Base-by-base conservation (phyloP, 148 eudicot species). In the Polygonum maritimum region DNA sequence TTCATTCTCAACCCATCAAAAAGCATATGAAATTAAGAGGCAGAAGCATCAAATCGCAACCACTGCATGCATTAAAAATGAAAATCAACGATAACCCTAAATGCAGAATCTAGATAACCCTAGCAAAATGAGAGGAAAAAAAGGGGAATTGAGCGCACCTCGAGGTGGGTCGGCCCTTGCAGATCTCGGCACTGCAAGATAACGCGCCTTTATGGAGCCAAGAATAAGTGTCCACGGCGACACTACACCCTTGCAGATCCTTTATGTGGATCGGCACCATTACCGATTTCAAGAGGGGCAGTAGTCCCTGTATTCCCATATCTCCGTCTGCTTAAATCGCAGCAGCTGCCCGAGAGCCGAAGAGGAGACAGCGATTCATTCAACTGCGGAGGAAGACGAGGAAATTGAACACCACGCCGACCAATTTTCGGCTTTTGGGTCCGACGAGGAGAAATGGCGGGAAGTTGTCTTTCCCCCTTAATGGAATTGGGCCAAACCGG, bases 151-250 rank as follows among this genome's bases (percentile, higher is more conserved):
- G 33, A 49, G 21, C 57, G 26, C 75, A 88, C 95, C 86, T 87
- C 77, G 96, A 83, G 48, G 99, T 92, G 71, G 91, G 90, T n/a
- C 84, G 80, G 75, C 88, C 91, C 74, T 90, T 95, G 86, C 99
- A 95, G 76, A 95, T 97, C 16, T 92, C 89, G 60, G 82, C 75
- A 85, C 99, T 95, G 82, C 99, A 95, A 85, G 92, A 90, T 65
- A 95, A 91, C 9, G 99, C 98, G 6, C 99, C 99, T 78, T 95
- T 95, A 77, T 95, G 99, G 18, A 95, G 92, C 99, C 99, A 95
- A 79, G 98, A 95, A 82, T 92, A 95, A 45, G 98, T 95, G 75
- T 95, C 99, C 45, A 95, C 76, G 48, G 99, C 99, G 11, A 95
- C 99, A n/a, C 77, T 79, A 73, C 88, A 86, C 2, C 99, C 99